Conservation (phyloP, 2,329 filamentous ascomycete genomes). For the Hypoxylon sp. region DNA sequence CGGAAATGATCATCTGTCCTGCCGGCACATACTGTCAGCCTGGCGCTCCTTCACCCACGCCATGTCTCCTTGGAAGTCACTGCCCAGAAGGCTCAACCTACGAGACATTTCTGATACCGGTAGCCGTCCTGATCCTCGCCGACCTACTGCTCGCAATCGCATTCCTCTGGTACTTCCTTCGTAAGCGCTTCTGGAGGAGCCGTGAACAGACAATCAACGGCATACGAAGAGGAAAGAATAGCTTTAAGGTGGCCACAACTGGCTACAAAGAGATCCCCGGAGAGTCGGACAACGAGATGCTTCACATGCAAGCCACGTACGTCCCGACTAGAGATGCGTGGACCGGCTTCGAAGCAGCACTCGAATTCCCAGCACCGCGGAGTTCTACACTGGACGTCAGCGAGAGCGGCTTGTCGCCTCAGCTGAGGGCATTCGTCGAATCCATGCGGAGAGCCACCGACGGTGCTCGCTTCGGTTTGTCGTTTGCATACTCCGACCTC, state of each 20-base stretch:
- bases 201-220: constrained; percentile 47
- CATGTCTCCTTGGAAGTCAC: constrained; percentile 59
- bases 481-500: constrained; percentile 65
- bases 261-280: constrained; percentile 53
- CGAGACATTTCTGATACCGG: constrained; percentile 59
- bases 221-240: constrained; percentile 47
- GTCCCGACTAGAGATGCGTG: constrained; percentile 47
- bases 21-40: constrained; percentile 64
- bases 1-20: constrained; percentile 58
- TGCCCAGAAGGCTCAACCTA: constrained; percentile 60
- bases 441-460: constrained; percentile 66
- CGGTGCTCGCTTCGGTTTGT: constrained; percentile 64
- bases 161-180: constrained; percentile 53
- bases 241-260: constrained; percentile 49
- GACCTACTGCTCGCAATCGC: constrained; percentile 58
- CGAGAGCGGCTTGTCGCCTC: constrained; percentile 52
- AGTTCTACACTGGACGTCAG: constrained; percentile 46
- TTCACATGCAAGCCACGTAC: constrained; percentile 52
- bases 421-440: constrained; percentile 64
- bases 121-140: constrained; percentile 57
- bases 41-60: constrained; percentile 61
- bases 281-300: constrained; percentile 54
- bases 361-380: constrained; percentile 50
- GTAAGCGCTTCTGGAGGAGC: constrained; percentile 53
- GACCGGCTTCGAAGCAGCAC: constrained; percentile 55